Base-by-base conservation (phyloP, 106 monocot species). In the Iris macrosiphon region DNA sequence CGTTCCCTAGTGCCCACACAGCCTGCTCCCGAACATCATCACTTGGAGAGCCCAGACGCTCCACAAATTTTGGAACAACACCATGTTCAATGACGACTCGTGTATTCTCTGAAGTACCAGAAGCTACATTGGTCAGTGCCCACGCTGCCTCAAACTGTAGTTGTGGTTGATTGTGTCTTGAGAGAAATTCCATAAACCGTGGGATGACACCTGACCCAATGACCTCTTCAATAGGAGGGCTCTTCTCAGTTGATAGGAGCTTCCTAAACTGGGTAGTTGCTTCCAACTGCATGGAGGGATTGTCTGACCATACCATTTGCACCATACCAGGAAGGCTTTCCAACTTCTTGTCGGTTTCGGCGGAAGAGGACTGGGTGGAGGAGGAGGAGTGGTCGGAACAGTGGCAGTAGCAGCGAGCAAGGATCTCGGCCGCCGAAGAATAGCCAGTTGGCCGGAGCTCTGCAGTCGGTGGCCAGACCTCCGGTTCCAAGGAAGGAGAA, bases 91-190 rank as follows among this genome's bases (percentile, higher is more conserved):
- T 67, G 26, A 85, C 85, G 47, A 80, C 46, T 59, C 44, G 55
- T 41, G 85, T 85, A 53, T 85, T 69, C 49, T 80, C 80, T 26
- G 85, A 80, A 50, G 83, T 70, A 15, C 78, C 78, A 35, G 85
- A 75, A 65, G 85, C 53, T 32, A 85, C 50, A 52, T 80, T 80
- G 37, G 76, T 80, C 51, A 85, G 65, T 4, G 59, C 62, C 73
- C 85, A 80, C 49, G 80, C 85, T 27, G 85, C 76, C 51, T 80
- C 80, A 62, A 80, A 73, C 85, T 85, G 45, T 8, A 80, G 62
- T 40, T 72, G 64, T 13, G 76, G 80, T 17, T 60, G 40, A 65
- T 80, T 76, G 23, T 66, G 42, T 49, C 72, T 59, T 40, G 69
- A 73, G 35, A 80, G 73, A 69, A 85, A 73, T 32, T 76, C 69